A percentile compares a stretch with the other conserved stretches of the same genome.
Evolutionary conservation across 805 yeast species (phyloP).

Genomic region (Naumovozyma castellii): DNA sequence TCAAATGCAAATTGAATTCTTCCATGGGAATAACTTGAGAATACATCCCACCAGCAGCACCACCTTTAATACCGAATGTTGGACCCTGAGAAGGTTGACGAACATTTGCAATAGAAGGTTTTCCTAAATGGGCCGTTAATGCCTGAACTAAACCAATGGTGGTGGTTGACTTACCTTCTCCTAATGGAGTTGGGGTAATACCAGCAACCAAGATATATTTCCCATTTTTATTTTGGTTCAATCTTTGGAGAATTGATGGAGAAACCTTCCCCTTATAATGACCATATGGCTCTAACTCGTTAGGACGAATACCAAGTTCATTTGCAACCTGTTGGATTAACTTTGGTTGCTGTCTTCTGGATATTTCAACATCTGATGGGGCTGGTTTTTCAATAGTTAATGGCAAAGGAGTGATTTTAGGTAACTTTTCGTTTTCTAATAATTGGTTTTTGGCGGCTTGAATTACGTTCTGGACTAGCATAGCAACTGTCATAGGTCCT

Average conservation of each 20-base stretch:
- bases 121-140: conserved; percentile 77
- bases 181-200: conserved; percentile 95
- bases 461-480: conserved; percentile 78
- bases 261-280: conserved; percentile 82
- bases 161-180: conserved; percentile 96
- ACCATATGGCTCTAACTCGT: conserved; percentile 83
- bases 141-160: conserved; percentile 97
- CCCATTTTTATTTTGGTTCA: conserved; percentile 56
- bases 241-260: conserved; percentile 59
- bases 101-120: conserved; percentile 83
- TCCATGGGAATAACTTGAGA: conserved; percentile 98
- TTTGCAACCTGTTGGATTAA: conserved; percentile 62
- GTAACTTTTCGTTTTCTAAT: conserved; percentile 33
- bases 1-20: conserved; percentile 93
- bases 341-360: conserved; percentile 83
- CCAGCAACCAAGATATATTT: conserved; percentile 90
- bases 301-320: conserved; percentile 70
- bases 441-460: conserved; percentile 63
- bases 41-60: conserved; percentile 99
- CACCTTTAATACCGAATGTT: conserved; percentile 96
- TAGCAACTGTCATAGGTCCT: conserved; percentile 98
- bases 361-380: conserved; percentile 85
- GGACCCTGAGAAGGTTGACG: conserved; percentile 99
- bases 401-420: conserved; percentile 47
- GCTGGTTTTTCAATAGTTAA: conserved; percentile 54